Conservation (phyloP, 805 yeast genomes). For the Danielia reshetovae region DNA sequence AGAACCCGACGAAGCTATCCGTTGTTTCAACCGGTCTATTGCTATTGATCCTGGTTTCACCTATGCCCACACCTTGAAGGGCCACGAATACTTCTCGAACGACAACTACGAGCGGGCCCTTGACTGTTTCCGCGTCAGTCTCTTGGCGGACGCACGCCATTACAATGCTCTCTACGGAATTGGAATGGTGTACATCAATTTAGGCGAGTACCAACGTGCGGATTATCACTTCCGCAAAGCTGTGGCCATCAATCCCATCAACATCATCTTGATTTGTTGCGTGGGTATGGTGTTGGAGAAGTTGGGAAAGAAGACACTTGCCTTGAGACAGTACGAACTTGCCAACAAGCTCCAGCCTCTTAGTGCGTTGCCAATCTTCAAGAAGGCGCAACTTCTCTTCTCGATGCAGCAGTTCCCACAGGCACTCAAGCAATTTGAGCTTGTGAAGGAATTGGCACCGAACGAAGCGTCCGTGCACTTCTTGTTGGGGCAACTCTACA, state of each 20-base stretch:
- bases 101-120: slow-evolving; percentile 90
- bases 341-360: slow-evolving; percentile 83
- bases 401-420: slow-evolving; percentile 65
- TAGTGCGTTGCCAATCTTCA: slow-evolving; percentile 82
- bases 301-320: slow-evolving; percentile 61
- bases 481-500: slow-evolving; percentile 81
- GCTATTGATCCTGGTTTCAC: slow-evolving; percentile 66
- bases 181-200: slow-evolving; percentile 86
- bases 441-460: slow-evolving; percentile 73
- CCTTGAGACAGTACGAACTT: slow-evolving; percentile 74
- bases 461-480: slow-evolving; percentile 94
- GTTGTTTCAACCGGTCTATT: slow-evolving; percentile 77
- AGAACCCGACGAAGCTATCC: slow-evolving; percentile 87
- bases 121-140: slow-evolving; percentile 74
- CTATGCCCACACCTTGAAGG: slow-evolving; percentile 89
- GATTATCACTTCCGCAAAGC: slow-evolving; percentile 87
- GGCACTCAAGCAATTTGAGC: slow-evolving; percentile 73
- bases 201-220: slow-evolving; percentile 81
- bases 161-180: slow-evolving; percentile 95
- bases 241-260: slow-evolving; percentile 81
- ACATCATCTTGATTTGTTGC: slow-evolving; percentile 85
- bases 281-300: slow-evolving; percentile 91
- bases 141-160: slow-evolving; percentile 73
- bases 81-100: slow-evolving; percentile 83
- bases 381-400: slow-evolving; percentile 78